A percentile compares a stretch with the other conserved stretches of the same genome.
These are phyloP conservation scores for Trypanosoma avium DNA, from an alignment of 208 protist genomes.

Conservation along the genomic window DNA sequence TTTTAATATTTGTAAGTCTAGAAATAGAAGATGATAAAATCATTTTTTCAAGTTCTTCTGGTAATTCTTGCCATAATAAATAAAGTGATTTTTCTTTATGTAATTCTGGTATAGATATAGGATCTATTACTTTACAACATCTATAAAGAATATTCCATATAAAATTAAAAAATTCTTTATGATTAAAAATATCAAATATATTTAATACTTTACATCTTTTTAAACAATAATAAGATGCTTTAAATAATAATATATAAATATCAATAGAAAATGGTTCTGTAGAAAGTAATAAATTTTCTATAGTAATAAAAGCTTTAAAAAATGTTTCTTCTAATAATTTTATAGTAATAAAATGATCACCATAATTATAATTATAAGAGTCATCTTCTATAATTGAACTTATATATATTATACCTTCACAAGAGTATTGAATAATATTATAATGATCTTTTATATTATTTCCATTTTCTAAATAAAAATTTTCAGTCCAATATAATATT, in stretches of 20 bases:
- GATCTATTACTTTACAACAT: constrained; percentile 25
- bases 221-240: constrained; percentile 6
- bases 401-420: constrained; percentile 5
- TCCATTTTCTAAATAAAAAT: neutral
- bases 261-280: constrained; percentile 11
- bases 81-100: constrained; percentile 12
- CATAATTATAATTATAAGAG: neutral
- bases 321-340: constrained; percentile 16
- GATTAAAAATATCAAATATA: constrained; percentile 21
- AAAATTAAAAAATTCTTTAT: constrained; percentile 18
- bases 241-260: constrained; percentile 12
- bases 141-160: constrained; percentile 29
- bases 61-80: constrained; percentile 3
- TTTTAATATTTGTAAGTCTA: constrained; percentile 12
- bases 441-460: constrained; percentile 1
- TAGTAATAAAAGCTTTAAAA: constrained; percentile 13
- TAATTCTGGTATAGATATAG: constrained; percentile 10
- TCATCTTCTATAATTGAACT: neutral
- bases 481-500: constrained; percentile 2
- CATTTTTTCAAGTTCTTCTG: constrained; percentile 10
- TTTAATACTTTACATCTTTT: neutral
- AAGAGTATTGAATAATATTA: constrained; percentile 7
- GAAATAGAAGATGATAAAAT: constrained; percentile 6
- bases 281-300: constrained; percentile 17
- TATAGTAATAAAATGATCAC: neutral